Conservation (phyloP, 2,329 filamentous ascomycete genomes). For the Colletotrichum sp. region DNA sequence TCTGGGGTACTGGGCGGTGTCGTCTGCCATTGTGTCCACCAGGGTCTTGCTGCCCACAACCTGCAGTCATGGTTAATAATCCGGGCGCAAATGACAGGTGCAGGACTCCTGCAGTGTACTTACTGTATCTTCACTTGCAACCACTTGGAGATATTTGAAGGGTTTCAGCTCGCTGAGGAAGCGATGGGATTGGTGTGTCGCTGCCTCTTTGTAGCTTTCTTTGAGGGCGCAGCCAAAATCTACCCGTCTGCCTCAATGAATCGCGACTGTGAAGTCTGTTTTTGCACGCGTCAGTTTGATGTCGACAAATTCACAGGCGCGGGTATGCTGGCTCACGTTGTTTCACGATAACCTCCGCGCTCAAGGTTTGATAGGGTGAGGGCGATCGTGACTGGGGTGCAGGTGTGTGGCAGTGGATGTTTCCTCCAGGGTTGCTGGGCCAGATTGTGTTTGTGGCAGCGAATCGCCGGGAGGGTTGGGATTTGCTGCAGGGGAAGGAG, state of each 20-base stretch:
- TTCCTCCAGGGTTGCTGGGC: conserved; percentile 10
- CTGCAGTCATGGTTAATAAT: not conserved
- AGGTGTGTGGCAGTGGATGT: not conserved
- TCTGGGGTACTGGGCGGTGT: not conserved
- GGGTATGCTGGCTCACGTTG: not conserved
- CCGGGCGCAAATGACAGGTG: not conserved
- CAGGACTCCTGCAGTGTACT: not conserved
- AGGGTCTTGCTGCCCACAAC: not conserved
- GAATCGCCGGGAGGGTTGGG: not conserved
- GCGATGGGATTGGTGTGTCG: not conserved
- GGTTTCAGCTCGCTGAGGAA: not conserved
- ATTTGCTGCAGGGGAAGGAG: conserved; percentile 8
- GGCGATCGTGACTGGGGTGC: conserved; percentile 1
- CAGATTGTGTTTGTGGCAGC: conserved; percentile 5
- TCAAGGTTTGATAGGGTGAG: conserved; percentile 14
- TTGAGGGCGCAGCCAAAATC: not conserved
- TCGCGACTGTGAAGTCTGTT: not conserved
- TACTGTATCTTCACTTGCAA: not conserved
- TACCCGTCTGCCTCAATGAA: not conserved
- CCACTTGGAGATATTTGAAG: not conserved
- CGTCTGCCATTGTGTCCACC: not conserved
- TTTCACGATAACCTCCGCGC: conserved; percentile 3
- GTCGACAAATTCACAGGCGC: not conserved
- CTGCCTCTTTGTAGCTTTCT: not conserved
- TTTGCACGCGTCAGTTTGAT: not conserved